Percentiles rank a stretch among this genome's conserved stretches.
Conservation (phyloP, 1,139 yeast species). For the Scheffersomyces titani region DNA sequence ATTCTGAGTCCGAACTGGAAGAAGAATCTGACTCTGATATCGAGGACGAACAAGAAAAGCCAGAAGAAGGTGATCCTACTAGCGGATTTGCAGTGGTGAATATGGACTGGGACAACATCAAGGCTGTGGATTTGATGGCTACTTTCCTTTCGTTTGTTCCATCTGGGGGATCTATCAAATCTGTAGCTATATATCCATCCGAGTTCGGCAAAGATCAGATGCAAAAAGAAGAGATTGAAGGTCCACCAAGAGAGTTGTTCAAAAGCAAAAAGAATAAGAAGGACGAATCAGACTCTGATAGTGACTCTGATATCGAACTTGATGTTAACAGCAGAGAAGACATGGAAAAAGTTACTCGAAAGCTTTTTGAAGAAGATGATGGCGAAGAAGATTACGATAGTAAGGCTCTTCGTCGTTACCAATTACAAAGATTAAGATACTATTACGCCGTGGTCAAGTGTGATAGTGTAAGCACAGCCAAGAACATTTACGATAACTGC, state of each 20-base stretch:
- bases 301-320: constrained; percentile 48
- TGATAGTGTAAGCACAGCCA: constrained; percentile 72
- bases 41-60: constrained; percentile 59
- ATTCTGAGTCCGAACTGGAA: constrained; percentile 28
- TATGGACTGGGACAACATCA: constrained; percentile 94
- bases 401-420: constrained; percentile 67
- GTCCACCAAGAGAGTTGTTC: constrained; percentile 90
- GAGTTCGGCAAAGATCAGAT: constrained; percentile 93
- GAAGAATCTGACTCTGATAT: constrained; percentile 52
- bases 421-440: constrained; percentile 82
- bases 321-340: constrained; percentile 44
- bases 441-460: constrained; percentile 93
- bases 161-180: constrained; percentile 63
- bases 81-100: constrained; percentile 86
- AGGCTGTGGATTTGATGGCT: constrained; percentile 85
- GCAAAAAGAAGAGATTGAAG: constrained; percentile 87
- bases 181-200: constrained; percentile 83
- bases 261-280: constrained; percentile 32
- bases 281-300: constrained; percentile 32
- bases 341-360: constrained; percentile 58
- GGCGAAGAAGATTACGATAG: constrained; percentile 75
- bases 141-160: constrained; percentile 89
- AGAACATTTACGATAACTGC: constrained; percentile 76
- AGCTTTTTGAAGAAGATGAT: constrained; percentile 69
- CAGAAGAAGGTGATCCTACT: constrained; percentile 87